Evolutionary conservation across 148 eudicot species (phyloP), one percentile per base, ranked within the genome.

Genomic region (Mesembryanthemum crystallinum): DNA sequence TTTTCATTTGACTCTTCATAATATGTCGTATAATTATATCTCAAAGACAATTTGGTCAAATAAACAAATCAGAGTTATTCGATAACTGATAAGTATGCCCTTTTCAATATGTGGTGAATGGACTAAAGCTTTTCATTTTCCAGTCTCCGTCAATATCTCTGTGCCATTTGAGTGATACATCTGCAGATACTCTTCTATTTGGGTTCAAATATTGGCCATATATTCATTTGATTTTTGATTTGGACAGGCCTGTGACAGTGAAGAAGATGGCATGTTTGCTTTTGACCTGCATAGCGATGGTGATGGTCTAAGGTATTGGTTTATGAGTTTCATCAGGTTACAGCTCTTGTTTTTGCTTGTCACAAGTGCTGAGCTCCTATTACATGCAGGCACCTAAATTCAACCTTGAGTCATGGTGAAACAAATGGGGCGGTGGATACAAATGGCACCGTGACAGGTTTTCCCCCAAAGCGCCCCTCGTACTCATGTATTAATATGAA

Each of bases 201-300:
- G 39, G 60, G 59, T 28, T 73, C 35, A 2, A 54, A 35, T 35
- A n/a, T 3, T 12, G 57, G 45, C 30, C 6, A 62, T 39, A 32
- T 25, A 61, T 33, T 74, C 24, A 68, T 62, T 62, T 80, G 57
- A 24, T 71, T 20, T 57, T 39, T 66, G 54, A 35, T 66, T 23
- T 72, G 55, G 32, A 69, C 82, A 95, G 98, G 96, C 96, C 51
- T 95, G 98, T 75, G 85, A 92, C 60, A 64, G 71, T 75, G 97
- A 87, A 81, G 92, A 90, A 47, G 97, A 95, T 70, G 97, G 96
- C 69, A 82, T 92, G 74, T 92, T 92, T 80, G 85, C 89, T 67
- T 95, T 92, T 75, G 97, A 95, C 87, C 66, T 88, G 91, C 97
- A 95, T 71, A 94, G 97, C 85, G 97, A 95, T 60, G 98, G 96